Conservation (phyloP, 1,139 yeast species). For the Yamadazyma songkhlaensis region DNA sequence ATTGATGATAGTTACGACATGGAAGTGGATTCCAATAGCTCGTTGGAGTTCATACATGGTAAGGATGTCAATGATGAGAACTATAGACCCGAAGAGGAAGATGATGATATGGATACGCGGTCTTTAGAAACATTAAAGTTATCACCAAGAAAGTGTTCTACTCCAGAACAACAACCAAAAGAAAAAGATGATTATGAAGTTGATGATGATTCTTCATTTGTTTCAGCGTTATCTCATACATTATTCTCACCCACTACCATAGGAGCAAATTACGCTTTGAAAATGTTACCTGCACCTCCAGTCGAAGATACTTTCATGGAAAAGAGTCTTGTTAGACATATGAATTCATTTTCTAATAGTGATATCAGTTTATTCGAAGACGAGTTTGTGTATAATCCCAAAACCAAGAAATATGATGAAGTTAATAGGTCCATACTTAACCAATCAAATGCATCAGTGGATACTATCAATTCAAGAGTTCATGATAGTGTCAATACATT, state of each 20-base stretch:
- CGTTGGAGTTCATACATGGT: background rate
- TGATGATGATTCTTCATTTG: conserved; percentile 15
- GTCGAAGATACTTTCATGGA: background rate
- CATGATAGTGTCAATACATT: background rate
- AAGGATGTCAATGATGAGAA: background rate
- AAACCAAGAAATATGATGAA: conserved; percentile 19
- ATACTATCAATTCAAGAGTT: background rate
- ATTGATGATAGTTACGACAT: conserved; percentile 13
- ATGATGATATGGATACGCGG: conserved; percentile 2
- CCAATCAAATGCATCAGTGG: background rate
- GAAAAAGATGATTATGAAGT: conserved; percentile 6
- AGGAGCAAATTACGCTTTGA: conserved; percentile 39
- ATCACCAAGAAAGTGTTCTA: conserved; percentile 3
- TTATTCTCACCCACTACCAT: conserved; percentile 34
- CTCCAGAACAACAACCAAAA: background rate
- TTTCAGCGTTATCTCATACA: conserved; percentile 18
- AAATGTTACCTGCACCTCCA: conserved; percentile 27
- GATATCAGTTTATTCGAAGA: conserved; percentile 17
- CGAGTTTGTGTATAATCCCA: conserved; percentile 22
- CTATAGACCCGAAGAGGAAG: background rate
- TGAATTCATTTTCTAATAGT: conserved; percentile 19
- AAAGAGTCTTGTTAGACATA: conserved; percentile 13
- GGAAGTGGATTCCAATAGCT: conserved; percentile 15
- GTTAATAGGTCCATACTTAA: background rate
- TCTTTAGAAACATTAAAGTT: conserved; percentile 10